Evolutionary conservation across 108 stramenopile species (phyloP), one percentile per base, ranked within the genome.

Genomic region (Nitzschia palea): DNA sequence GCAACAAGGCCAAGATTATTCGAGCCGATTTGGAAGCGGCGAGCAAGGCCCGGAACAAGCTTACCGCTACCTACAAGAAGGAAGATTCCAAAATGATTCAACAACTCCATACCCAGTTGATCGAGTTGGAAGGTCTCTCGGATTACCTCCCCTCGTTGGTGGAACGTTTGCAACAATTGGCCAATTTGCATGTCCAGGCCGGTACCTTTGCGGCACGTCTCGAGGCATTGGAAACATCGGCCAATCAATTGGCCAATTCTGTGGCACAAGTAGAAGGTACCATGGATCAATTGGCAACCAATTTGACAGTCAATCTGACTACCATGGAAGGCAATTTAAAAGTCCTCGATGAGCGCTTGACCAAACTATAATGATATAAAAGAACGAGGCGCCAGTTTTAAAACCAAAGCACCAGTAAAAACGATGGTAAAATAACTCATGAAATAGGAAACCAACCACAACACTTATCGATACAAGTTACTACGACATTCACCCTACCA

Each of bases 1-100:
- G 81, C 47, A 75, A 72, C 44, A 73, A 81, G 33, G 86, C 86
- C 59, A 87, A 84, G 65, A 80, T 80, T 23, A 83, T 87, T 59
- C 78, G 86, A 17, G 68, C 78, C 32, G 86, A 87, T 71, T 54
- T 87, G 34, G 86, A 84, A 62, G 86, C 86, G 3, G 86, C 86
- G 54, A 67, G 67, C 60, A 87, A 84, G 80, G 86, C 86, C 15
- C 71, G 77, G 15, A 79, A 77, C 52, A 87, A 87, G 55, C 42
- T 87, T 3, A 76, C 58, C 40, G 47, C 77, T 23, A 48, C 81
- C 20, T 74, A 67, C 55, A 62, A 67, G 22, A 76, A 64, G 40
- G 75, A 78, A 33, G 93, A 94, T 60, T 68, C 81, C 31, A 78
- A 86, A 68, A 87, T 62, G 34, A 86, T 94, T 57, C 57, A 86